These are phyloP conservation scores for Ophiostoma sp. DNA, from an alignment of 2,329 filamentous ascomycete species.

Conservation along the genomic window DNA sequence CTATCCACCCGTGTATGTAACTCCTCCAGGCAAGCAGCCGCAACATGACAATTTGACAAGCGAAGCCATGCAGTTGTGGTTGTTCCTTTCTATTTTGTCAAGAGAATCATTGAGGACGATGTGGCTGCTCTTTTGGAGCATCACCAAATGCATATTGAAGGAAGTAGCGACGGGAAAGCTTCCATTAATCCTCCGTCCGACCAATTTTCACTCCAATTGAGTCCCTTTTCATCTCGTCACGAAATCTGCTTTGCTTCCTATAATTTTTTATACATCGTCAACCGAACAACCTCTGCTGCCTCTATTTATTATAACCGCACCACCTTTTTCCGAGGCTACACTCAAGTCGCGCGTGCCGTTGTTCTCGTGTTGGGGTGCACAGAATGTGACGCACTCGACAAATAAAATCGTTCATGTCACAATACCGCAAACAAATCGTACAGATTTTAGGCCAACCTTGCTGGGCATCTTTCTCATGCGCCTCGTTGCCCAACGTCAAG, in stretches of 20 bases:
- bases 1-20: too few relatives aligned
- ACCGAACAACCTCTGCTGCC: too few relatives aligned
- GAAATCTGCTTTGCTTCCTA: background rate
- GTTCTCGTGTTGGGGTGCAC: background rate
- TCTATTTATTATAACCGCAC: background rate
- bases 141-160: background rate
- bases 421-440: background rate
- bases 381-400: background rate
- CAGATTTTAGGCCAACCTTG: background rate
- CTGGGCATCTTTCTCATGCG: too few relatives aligned
- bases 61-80: too few relatives aligned
- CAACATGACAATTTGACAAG: too few relatives aligned
- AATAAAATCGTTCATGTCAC: background rate
- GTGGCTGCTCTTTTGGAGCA: background rate
- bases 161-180: background rate
- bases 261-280: background rate
- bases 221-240: background rate
- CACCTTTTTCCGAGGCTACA: background rate
- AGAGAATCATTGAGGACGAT: background rate
- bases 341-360: background rate
- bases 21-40: too few relatives aligned
- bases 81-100: too few relatives aligned
- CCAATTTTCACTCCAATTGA: background rate
- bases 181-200: background rate
- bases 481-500: background rate